Evolutionary conservation across 2,329 filamentous ascomycete species (phyloP), one percentile per base, ranked within the genome.

Genomic region (Trichoderma afroharzianum): DNA sequence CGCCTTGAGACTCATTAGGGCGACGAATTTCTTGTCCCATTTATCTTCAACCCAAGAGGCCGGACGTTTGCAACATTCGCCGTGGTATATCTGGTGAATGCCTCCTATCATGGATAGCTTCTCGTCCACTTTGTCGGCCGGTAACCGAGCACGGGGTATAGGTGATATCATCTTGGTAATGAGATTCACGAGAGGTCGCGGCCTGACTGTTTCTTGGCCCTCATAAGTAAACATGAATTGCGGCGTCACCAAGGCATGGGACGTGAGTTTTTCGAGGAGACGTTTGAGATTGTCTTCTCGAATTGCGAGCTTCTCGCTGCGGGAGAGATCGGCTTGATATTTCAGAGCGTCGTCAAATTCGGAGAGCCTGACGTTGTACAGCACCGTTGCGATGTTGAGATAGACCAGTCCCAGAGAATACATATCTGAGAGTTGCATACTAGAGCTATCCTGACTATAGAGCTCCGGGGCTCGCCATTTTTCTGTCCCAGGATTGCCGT

Each of bases 391-490:
- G 18, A 86, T 81, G 72, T 82, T 83, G 7, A 86, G 76, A 63
- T 83, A 82, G 1, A 86, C 81, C 3, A 85, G 77, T 0, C 85
- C 85, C 3, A 86, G 80, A 2, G 83, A 85, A 73, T 84, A 86
- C 6, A 86, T 80, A 72, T 86, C 85, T 6, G 84, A 84, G 1
- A 82, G 77, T 72, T 84, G 81, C 83, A 85, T 85, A 55, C 83
- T 84, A 47, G 81, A 80, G 15, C 80, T 77, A 21, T 80, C 74
- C 5, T 76, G 76, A 28, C 80, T 77, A 30, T 81, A 80, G 0
- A 84, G 79, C 73, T 86, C 84, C 0, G 85, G 84, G 0, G 84
- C 83, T 12, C 81, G 80, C 83, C 84, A 86, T 62, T 80, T 83
- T 21, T 80, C 79, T 0, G 84, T 85, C 1, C 82, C 83, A 4